Conservation (phyloP, 805 yeast genomes). For the Ogataea nakhonphanomensis region DNA sequence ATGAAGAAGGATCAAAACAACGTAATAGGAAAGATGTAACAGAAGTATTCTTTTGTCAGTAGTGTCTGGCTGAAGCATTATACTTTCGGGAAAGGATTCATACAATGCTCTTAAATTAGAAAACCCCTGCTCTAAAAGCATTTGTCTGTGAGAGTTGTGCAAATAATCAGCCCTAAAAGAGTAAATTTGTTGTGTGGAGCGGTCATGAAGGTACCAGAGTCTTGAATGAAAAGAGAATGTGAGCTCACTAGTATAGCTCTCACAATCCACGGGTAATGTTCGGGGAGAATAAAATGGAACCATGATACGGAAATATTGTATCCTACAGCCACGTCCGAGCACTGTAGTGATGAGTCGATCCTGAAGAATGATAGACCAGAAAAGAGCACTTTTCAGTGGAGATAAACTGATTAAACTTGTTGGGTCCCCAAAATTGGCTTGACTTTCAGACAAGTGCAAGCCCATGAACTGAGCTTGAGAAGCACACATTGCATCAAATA, state of each 20-base stretch:
- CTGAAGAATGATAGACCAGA: constrained; percentile 34
- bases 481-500: constrained; percentile 32
- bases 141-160: constrained; percentile 32
- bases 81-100: constrained; percentile 23
- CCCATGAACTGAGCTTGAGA: constrained; percentile 30
- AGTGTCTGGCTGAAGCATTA: constrained; percentile 6
- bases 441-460: not conserved
- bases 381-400: constrained; percentile 22
- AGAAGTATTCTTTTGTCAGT: constrained; percentile 26
- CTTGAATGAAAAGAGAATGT: constrained; percentile 30
- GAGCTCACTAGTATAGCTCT: constrained; percentile 21
- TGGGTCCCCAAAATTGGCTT: not conserved
- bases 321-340: constrained; percentile 34
- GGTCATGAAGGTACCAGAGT: constrained; percentile 33
- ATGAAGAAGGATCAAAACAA: constrained; percentile 27
- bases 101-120: constrained; percentile 22
- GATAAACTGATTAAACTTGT: constrained; percentile 12
- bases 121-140: constrained; percentile 30
- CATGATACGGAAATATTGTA: constrained; percentile 32
- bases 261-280: not conserved
- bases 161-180: constrained; percentile 33
- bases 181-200: constrained; percentile 32
- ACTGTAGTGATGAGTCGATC: constrained; percentile 34
- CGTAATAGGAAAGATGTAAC: constrained; percentile 31
- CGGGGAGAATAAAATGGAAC: constrained; percentile 29